Percentiles rank a stretch among this genome's conserved stretches.
These are phyloP conservation scores for Torulaspora quercuum DNA, from an alignment of 805 yeast genomes.

Conservation along the genomic window DNA sequence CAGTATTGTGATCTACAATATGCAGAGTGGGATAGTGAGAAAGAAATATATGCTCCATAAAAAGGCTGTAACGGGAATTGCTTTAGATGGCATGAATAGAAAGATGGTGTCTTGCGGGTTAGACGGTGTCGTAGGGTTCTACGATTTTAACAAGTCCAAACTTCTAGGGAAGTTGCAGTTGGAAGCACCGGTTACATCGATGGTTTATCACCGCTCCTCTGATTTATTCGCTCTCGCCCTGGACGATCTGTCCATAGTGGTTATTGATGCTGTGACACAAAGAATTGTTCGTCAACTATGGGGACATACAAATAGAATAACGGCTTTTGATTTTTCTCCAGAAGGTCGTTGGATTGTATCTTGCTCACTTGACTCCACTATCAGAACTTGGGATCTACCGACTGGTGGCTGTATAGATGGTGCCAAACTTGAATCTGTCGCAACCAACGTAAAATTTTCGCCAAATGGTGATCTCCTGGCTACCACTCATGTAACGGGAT, in stretches of 20 bases:
- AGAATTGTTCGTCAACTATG: constrained; percentile 78
- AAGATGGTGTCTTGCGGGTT: constrained; percentile 82
- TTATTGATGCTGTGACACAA: constrained; percentile 78
- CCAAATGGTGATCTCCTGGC: constrained; percentile 89
- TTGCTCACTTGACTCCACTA: constrained; percentile 76
- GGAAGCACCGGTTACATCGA: constrained; percentile 70
- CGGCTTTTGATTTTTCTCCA: constrained; percentile 85
- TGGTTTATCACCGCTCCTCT: constrained; percentile 77
- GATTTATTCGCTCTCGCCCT: constrained; percentile 81
- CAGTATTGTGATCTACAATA: constrained; percentile 76
- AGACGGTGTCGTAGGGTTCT: constrained; percentile 85
- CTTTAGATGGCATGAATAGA: constrained; percentile 86
- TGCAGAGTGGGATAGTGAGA: constrained; percentile 86
- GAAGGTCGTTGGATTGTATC: constrained; percentile 94
- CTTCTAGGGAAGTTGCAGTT: constrained; percentile 63
- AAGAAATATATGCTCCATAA: constrained; percentile 67
- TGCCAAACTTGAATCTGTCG: constrained; percentile 70
- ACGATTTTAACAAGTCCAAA: constrained; percentile 72
- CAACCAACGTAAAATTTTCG: constrained; percentile 73
- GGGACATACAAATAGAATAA: constrained; percentile 88
- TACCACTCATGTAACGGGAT: constrained; percentile 84
- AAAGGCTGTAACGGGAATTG: constrained; percentile 81
- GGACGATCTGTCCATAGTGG: constrained; percentile 80
- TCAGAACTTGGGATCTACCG: constrained; percentile 96
- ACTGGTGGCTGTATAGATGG: constrained; percentile 97